Percentiles rank a stretch among this genome's conserved stretches.
Evolutionary conservation across 2,329 filamentous ascomycete genomes (phyloP).

Genomic region (Capronia epimyces): DNA sequence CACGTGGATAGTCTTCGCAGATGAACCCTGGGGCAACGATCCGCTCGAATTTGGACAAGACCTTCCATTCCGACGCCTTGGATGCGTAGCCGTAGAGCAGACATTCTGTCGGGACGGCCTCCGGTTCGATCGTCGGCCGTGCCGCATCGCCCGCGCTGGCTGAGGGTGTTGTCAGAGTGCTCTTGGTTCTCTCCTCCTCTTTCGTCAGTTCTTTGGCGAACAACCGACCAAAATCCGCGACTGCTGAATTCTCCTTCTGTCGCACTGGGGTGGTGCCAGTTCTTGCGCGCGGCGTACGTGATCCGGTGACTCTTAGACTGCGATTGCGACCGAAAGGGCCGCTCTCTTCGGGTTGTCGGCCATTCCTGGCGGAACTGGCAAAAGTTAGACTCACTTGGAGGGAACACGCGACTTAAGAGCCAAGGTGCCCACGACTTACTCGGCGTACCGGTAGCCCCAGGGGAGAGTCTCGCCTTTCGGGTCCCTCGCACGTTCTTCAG

Average conservation of each 20-base stretch:
- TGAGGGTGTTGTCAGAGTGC: slow-evolving; percentile 14
- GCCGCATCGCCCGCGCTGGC: slow-evolving; percentile 14
- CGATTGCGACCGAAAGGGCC: slow-evolving; percentile 55
- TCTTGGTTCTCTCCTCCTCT: slow-evolving; percentile 29
- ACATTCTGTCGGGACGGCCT: slow-evolving; percentile 61
- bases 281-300: slow-evolving; percentile 49
- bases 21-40: slow-evolving; percentile 61
- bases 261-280: slow-evolving; percentile 50
- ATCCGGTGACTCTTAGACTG: slow-evolving; percentile 40
- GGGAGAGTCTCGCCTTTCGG: slow-evolving; percentile 55
- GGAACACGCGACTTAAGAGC: neutral
- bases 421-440: slow-evolving; percentile 43
- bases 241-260: slow-evolving; percentile 51
- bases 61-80: slow-evolving; percentile 68
- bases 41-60: slow-evolving; percentile 80
- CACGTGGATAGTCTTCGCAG: slow-evolving; percentile 87
- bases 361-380: slow-evolving; percentile 44
- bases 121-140: slow-evolving; percentile 36
- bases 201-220: slow-evolving; percentile 44
- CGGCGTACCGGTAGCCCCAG: slow-evolving; percentile 59
- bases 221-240: slow-evolving; percentile 44
- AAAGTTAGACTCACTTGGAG: slow-evolving; percentile 13
- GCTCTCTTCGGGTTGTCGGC: slow-evolving; percentile 53
- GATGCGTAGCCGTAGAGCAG: slow-evolving; percentile 76
- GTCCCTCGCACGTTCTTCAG: slow-evolving; percentile 57